Evolutionary conservation across 257 asterid species (phyloP).

Genomic region (Przewalskia tangutica): DNA sequence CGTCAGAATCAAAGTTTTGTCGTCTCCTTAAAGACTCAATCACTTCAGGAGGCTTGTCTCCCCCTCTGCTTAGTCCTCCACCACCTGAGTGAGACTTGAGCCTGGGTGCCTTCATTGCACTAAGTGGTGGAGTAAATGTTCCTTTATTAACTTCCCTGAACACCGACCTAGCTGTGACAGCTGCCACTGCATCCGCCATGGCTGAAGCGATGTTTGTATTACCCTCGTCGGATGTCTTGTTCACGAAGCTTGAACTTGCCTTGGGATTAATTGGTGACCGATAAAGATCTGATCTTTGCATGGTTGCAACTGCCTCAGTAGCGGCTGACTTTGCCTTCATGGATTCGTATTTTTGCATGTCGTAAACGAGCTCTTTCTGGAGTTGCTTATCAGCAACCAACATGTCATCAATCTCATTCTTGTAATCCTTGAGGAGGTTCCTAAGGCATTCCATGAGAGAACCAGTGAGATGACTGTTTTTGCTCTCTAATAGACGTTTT

Average conservation of each 20-base stretch:
- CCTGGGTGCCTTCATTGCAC: slow-evolving; percentile 71
- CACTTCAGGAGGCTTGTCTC: slow-evolving; percentile 42
- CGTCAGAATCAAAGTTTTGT: slow-evolving; percentile 65
- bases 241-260: slow-evolving; percentile 9
- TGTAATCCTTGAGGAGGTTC: slow-evolving; percentile 86
- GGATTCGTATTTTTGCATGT: slow-evolving; percentile 72
- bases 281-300: slow-evolving; percentile 33
- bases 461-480: slow-evolving; percentile 82
- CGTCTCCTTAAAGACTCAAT: slow-evolving; percentile 68
- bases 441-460: slow-evolving; percentile 92
- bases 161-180: slow-evolving; percentile 54
- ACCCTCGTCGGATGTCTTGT: slow-evolving; percentile 13
- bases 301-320: slow-evolving; percentile 49
- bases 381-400: slow-evolving; percentile 77
- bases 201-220: slow-evolving; percentile 61
- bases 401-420: slow-evolving; percentile 82
- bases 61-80: slow-evolving; percentile 11
- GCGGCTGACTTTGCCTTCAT: slow-evolving; percentile 54
- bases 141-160: slow-evolving; percentile 61
- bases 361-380: slow-evolving; percentile 80
- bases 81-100: slow-evolving; percentile 40
- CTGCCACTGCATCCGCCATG: slow-evolving; percentile 62
- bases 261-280: slow-evolving; percentile 28
- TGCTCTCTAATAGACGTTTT: slow-evolving; percentile 66
- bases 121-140: slow-evolving; percentile 49